Base-by-base conservation (phyloP, 2,329 filamentous ascomycete species). In the Aspergillus tanneri region DNA sequence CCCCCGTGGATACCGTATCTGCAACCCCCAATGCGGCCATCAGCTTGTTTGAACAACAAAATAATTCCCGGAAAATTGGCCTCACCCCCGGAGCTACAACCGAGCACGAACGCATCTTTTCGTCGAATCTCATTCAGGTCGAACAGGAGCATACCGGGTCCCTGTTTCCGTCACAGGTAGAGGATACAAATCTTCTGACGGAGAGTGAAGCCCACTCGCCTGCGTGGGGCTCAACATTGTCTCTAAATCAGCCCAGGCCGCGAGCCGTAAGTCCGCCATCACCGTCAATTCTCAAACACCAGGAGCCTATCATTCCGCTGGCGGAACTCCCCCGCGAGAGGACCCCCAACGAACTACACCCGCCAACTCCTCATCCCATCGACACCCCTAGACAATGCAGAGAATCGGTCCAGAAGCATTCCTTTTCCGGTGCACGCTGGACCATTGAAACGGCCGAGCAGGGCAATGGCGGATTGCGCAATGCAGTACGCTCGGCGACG, bases 401-500 rank as follows among this genome's bases (percentile, higher is more conserved):
- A 11, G 43, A 46, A 61, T 79, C 84, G 45, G 86, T 79, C 63
- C 84, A 84, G 58, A 84, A 87, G 27, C 47, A 53, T 12, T 71
- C 86, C 39, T 91, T 91, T 61, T 86, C 88, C 39, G 79, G 83
- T n/a, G 86, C 87, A 8, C 79, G 86, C 43, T 97, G 91, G 88
- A 85, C 80, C 25, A 83, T 97, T 27, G 87, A 90, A 51, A 85
- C 86, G 47, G 88, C 90, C 0, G 86, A 95, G 47, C 90, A 95
- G 71, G 92, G 92, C 49, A 97, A 97, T 63, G 91, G 90, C 18
- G 93, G 92, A 16, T 79, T 97, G 40, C 85, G 88, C 60, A 96
- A 96, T 65, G 92, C 92, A 3, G 84, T 93, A 25, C 84, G 88
- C 53, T 89, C 90, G 12, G 87, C 88, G 2, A 77, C 82, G 12